Percentiles rank a stretch among this genome's conserved stretches.
Evolutionary conservation across 2,329 filamentous ascomycete genomes (phyloP).

Genomic region (Alternaria arbusti): DNA sequence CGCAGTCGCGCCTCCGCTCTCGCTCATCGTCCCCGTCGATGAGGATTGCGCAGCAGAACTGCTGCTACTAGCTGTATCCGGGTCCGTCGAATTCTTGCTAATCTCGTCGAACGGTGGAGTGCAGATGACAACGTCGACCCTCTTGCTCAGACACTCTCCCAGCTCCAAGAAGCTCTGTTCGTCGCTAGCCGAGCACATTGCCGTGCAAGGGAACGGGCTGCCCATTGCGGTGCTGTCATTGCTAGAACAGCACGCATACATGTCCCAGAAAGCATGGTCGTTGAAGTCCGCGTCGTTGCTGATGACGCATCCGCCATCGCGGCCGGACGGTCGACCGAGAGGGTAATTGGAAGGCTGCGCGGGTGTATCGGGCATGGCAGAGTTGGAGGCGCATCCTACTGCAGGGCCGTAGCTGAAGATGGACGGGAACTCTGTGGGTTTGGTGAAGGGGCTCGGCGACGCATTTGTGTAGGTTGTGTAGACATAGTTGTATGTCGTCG

Average conservation of each 20-base stretch:
- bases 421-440: conserved; percentile 15
- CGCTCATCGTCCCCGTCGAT: neutral
- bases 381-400: conserved; percentile 8
- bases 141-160: conserved; percentile 27
- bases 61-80: conserved; percentile 1
- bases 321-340: conserved; percentile 2
- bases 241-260: conserved; percentile 26
- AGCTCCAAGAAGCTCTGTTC: conserved; percentile 22
- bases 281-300: conserved; percentile 27
- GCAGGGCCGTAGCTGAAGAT: conserved; percentile 17
- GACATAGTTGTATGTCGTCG: conserved; percentile 18
- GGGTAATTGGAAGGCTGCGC: conserved; percentile 10
- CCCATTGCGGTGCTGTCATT: conserved; percentile 10
- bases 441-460: conserved; percentile 13
- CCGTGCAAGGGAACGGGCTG: conserved; percentile 11
- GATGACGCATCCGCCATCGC: conserved; percentile 20
- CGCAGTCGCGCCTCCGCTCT: neutral
- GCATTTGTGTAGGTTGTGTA: conserved; percentile 22
- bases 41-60: neutral
- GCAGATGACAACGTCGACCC: conserved; percentile 22
- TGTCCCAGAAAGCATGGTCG: conserved; percentile 31
- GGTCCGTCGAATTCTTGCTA: neutral
- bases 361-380: neutral
- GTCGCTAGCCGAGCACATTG: conserved; percentile 13
- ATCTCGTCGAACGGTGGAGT: conserved; percentile 12